Percentiles rank a stretch among this genome's conserved stretches.
phyloP scores from a whole-genome alignment of 257 asterid species.

The Rubia yunnanensis region DNA sequence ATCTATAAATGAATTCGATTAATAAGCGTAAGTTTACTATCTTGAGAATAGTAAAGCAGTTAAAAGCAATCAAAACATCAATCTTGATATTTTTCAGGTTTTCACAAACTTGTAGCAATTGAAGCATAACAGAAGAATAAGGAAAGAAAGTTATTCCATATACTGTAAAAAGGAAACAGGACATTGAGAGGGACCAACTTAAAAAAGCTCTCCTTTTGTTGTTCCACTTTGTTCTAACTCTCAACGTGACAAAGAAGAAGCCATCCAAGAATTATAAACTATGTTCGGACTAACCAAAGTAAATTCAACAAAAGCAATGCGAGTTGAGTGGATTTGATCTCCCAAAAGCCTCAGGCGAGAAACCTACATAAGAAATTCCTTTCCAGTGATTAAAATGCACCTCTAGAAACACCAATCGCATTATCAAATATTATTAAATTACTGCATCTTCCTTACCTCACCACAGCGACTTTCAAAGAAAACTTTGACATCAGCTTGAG shows the following conservation, averaged over 20 bases:
- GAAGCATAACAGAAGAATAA: background rate
- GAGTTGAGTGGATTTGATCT: constrained; percentile 81
- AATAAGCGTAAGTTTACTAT: background rate
- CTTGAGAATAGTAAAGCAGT: background rate
- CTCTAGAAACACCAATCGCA: constrained; percentile 2
- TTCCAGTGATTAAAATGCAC: constrained; percentile 1
- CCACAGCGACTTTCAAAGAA: constrained; percentile 91
- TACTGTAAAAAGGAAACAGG: background rate
- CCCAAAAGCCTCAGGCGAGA: constrained; percentile 95
- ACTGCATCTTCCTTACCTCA: constrained; percentile 39
- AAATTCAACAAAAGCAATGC: constrained; percentile 91
- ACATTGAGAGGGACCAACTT: background rate
- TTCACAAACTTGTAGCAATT: background rate
- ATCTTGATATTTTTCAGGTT: background rate
- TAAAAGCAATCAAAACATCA: background rate
- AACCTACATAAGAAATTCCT: constrained; percentile 42
- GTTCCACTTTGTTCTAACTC: background rate
- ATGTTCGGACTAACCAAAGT: constrained; percentile 42
- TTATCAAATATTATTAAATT: background rate
- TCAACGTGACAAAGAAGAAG: background rate
- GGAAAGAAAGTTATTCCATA: background rate
- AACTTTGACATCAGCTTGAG: constrained; percentile 73
- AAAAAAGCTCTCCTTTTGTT: background rate
- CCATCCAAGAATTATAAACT: background rate
- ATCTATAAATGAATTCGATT: background rate